Base-by-base conservation (phyloP, 2,329 filamentous ascomycete species). In the Alternaria arbusti region DNA sequence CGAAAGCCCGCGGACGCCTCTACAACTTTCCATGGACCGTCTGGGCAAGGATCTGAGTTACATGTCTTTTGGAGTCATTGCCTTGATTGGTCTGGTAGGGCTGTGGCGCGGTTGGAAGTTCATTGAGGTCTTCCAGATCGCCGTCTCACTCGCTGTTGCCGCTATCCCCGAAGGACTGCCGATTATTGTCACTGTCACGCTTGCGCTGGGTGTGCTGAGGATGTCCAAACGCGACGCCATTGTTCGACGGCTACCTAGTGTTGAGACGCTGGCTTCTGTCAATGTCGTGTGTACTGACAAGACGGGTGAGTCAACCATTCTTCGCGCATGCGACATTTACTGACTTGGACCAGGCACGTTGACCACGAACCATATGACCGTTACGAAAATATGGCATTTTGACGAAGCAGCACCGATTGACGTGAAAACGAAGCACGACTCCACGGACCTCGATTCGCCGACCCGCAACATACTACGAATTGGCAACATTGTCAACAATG, bases 271-370 rank as follows among this genome's bases (percentile, higher is more conserved):
- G 6, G 96, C 96, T 9, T 97, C 94, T n/a, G 96, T 99, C 63
- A 99, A 98, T 74, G 94, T 99, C n/a, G 93, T 99, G 7, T 99
- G 96, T 83, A 97, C 94, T 70, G 96, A 99, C 84, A 99, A 99
- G 83, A 99, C 96, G 46, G 93, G 89, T 89, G 81, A 60, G 70
- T 65, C 22, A 6, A 20, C 11, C 22, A 13, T 20, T 11, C 15
- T n/a, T 4, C 6, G 20, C 23, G 6, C 12, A 47, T 12, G 4
- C 3, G 22, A 4, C 23, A 50, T 25, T 17, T 44, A 26, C 61
- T 57, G 8, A 66, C 66, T 43, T 57, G 23, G 8, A 49, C 7
- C 50, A 90, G 90, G 95, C 30, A 99, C 96, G 2, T 83, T 99
- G 64, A 99, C 96, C 0, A 94, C 94, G 77, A 99, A 98, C 77